Conservation (phyloP, 2,329 filamentous ascomycete species). For the Xylariaceae sp. region DNA sequence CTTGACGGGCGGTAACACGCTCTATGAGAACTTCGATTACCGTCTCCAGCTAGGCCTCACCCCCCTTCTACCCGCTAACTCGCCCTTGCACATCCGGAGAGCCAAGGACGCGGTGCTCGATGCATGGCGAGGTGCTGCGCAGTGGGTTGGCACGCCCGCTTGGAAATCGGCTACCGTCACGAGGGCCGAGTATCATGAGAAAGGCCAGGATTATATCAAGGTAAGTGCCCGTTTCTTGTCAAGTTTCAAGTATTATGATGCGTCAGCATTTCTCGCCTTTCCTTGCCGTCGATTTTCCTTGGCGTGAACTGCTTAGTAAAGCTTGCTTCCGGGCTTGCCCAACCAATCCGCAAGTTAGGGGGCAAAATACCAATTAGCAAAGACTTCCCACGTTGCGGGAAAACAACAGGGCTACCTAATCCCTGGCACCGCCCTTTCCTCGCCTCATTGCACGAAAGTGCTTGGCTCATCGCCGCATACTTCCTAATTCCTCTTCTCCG, state of each 20-base stretch:
- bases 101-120: conserved; percentile 81
- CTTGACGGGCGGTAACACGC: conserved; percentile 88
- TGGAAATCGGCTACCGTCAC: conserved; percentile 73
- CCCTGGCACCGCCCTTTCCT: no score
- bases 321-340: no score
- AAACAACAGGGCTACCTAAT: no score
- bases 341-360: no score
- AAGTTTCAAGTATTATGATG: conserved; percentile 14
- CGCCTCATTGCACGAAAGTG: no score
- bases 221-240: conserved; percentile 49
- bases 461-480: background rate
- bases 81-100: conserved; percentile 71
- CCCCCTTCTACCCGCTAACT: conserved; percentile 72
- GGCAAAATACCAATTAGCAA: no score
- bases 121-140: conserved; percentile 91
- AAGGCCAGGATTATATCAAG: conserved; percentile 93
- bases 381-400: no score
- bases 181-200: conserved; percentile 85
- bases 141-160: conserved; percentile 72
- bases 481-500: background rate
- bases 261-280: conserved; percentile 23
- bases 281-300: conserved; percentile 14
- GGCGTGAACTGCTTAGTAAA: conserved; percentile 23
- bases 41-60: conserved; percentile 75
- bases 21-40: conserved; percentile 88